Percentiles rank a stretch among this genome's conserved stretches.
Evolutionary conservation across 2,329 filamentous ascomycete species (phyloP).

Genomic region (Anisogramma anomala): DNA sequence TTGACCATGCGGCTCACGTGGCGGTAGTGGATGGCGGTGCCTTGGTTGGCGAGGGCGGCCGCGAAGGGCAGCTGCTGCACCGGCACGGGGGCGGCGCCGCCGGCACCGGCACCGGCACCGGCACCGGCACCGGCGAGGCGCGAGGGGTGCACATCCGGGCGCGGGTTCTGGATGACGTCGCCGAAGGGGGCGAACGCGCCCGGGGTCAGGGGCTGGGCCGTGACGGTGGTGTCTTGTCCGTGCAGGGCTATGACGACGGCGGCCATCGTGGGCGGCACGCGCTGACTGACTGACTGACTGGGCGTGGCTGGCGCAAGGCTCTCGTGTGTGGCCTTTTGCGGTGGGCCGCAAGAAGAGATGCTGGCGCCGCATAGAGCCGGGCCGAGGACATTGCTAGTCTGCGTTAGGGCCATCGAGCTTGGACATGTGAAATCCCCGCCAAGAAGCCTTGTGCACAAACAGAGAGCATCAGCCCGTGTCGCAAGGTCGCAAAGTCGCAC

Average conservation of each 20-base stretch:
- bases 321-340: too few species aligned
- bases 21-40: slow-evolving; percentile 75
- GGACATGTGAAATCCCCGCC: too few species aligned
- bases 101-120: slow-evolving; percentile 48
- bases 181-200: slow-evolving; percentile 68
- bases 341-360: too few species aligned
- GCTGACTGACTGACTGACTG: too few species aligned
- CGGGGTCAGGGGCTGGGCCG: slow-evolving; percentile 54
- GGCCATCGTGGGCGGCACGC: slow-evolving; percentile 3
- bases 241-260: slow-evolving; percentile 31
- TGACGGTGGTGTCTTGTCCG: slow-evolving; percentile 35
- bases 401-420: too few species aligned
- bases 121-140: slow-evolving; percentile 20
- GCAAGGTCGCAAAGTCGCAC: too few species aligned
- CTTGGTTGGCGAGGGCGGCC: slow-evolving; percentile 65
- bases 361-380: too few species aligned
- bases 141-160: slow-evolving; percentile 41
- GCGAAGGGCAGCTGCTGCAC: slow-evolving; percentile 31
- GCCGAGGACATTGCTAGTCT: too few species aligned
- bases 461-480: too few species aligned
- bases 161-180: slow-evolving; percentile 67
- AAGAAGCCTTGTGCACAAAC: too few species aligned
- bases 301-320: background rate
- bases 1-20: slow-evolving; percentile 64
- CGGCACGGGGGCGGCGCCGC: slow-evolving; percentile 23